phyloP scores from a whole-genome alignment of 2,329 filamentous ascomycete species.

The Gnomoniopsis sp. region DNA sequence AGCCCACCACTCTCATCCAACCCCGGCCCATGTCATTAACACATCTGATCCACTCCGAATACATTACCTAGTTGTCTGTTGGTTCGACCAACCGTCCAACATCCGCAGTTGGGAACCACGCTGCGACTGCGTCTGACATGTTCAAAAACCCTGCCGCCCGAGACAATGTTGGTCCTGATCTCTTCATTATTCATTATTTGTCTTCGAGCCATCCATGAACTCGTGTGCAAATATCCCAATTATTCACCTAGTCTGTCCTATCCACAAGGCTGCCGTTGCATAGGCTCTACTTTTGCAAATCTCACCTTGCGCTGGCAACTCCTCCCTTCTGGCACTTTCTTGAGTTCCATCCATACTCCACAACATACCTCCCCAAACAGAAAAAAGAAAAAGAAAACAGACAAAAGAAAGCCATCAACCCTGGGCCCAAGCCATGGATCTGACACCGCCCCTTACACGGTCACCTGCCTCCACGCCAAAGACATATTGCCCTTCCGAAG shows the following conservation, averaged over 20 bases:
- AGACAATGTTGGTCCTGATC: not conserved
- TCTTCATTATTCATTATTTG: not conserved
- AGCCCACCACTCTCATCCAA: not conserved
- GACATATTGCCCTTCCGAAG: conserved; percentile 41
- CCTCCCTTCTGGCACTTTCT: too few species aligned
- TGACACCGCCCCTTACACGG: conserved; percentile 45
- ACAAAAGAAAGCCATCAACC: too few species aligned
- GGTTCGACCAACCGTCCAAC: conserved; percentile 1
- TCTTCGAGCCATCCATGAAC: too few species aligned
- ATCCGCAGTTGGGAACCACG: not conserved
- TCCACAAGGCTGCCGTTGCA: too few species aligned
- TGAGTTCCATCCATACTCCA: too few species aligned
- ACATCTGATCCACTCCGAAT: conserved; percentile 1
- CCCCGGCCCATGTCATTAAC: not conserved
- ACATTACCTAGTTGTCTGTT: too few species aligned
- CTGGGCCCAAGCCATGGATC: conserved; percentile 38
- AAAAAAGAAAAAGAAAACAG: too few species aligned
- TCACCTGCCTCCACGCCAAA: conserved; percentile 41
- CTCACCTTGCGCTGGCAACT: too few species aligned
- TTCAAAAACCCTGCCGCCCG: not conserved
- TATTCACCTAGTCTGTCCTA: too few species aligned
- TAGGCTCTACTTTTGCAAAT: too few species aligned
- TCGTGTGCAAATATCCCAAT: too few species aligned
- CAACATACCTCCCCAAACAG: too few species aligned
- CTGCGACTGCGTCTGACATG: not conserved